A percentile compares a stretch with the other conserved stretches of the same genome.
These are phyloP conservation scores for Claviceps cyperi DNA, from an alignment of 2,329 filamentous ascomycete genomes.

Conservation along the genomic window DNA sequence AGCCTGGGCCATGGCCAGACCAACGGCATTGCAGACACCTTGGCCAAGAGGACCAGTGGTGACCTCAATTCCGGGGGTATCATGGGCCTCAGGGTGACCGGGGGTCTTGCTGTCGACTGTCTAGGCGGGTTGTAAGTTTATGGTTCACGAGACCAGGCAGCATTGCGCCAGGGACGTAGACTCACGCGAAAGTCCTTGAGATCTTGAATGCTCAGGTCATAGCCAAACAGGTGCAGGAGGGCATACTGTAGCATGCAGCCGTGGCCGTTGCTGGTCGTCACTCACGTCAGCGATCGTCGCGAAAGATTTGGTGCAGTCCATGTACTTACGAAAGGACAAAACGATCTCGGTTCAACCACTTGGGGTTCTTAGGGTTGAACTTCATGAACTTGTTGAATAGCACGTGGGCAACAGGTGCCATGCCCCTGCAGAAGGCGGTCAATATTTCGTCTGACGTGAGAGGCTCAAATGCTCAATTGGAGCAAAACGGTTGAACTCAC, in stretches of 20 bases:
- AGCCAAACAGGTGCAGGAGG: constrained; percentile 92
- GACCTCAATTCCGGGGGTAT: constrained; percentile 93
- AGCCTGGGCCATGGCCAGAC: constrained; percentile 90
- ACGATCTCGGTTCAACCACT: constrained; percentile 93
- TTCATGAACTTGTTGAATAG: constrained; percentile 98
- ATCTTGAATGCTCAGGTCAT: constrained; percentile 73
- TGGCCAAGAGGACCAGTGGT: constrained; percentile 96
- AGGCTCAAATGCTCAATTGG: background rate
- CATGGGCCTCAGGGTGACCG: constrained; percentile 90
- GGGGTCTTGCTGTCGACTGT: constrained; percentile 62
- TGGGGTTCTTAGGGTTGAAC: constrained; percentile 98
- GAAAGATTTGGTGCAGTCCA: background rate
- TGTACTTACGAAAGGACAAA: constrained; percentile 92
- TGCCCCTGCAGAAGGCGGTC: constrained; percentile 39
- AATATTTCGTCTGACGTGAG: background rate
- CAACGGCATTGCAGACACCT: constrained; percentile 93
- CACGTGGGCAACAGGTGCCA: constrained; percentile 93
- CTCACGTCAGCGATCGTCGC: constrained; percentile 2
- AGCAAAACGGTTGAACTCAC: constrained; percentile 29
- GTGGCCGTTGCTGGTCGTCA: constrained; percentile 68
- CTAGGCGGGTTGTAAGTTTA: constrained; percentile 15
- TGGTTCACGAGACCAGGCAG: background rate
- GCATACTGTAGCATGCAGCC: constrained; percentile 99
- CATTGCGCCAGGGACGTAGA: constrained; percentile 10
- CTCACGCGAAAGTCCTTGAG: constrained; percentile 92